Evolutionary conservation across 2,329 filamentous ascomycete genomes (phyloP), one percentile per base, ranked within the genome.

Genomic region (Cytospora piceicola): DNA sequence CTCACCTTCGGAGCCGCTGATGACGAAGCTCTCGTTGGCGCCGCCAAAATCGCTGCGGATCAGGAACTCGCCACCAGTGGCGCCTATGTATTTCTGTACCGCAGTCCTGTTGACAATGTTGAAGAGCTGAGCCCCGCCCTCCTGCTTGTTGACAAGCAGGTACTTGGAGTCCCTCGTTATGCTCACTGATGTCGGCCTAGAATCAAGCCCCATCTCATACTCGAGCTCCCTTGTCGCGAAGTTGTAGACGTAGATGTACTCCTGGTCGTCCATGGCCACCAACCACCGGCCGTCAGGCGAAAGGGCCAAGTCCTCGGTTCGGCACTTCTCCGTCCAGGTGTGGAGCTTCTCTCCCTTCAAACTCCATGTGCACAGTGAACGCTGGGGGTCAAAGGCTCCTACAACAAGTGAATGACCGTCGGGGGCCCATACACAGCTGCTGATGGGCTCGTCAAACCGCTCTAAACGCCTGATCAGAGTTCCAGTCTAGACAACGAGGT

Each of bases 1-100:
- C 81, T 73, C 80, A 93, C 92, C 91, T 84, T 97, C 93, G 72
- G 93, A 97, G 14, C 95, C 95, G 72, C 92, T 94, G 32, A 96
- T 83, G 12, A 98, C 90, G 76, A 97, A 97, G 75, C 90, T 94
- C 78, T 97, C 93, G 66, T 92, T 90, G 1, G 94, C 94, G 36
- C 95, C 95, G 22, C 95, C 95, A 77, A 97, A 95, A 0, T 84
- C 81, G 72, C 89, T 91, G 59, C 94, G 85, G 66, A 99, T 96
- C 63, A 97, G 85, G 73, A 82, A 97, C 2, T 90, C 81, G 62
- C 88, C 89, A 68, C 93, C 92, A 53, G 83, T 85, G 68, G 94
- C 90, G 0, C 93, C 94, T 20, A 86, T 81, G 74, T 91, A 98
- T 70, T 84, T 88, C 70, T 90, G 89, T 5, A 94, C 81, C n/a